Evolutionary conservation across 208 protist genomes (phyloP).

Genomic region (Angomonas deanei): DNA sequence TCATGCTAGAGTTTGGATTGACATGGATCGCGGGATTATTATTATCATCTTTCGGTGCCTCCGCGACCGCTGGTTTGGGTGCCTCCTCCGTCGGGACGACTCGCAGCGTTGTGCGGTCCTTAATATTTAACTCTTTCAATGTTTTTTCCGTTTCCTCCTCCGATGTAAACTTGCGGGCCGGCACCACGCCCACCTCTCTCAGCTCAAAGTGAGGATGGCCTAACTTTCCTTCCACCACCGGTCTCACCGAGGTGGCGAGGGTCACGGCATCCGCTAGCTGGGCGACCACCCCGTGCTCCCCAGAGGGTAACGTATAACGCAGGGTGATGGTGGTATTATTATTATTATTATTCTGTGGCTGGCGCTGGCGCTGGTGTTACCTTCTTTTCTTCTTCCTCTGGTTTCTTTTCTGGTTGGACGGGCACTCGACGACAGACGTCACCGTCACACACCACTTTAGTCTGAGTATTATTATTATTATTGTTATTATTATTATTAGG

Average conservation of each 20-base stretch:
- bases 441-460: slow-evolving; percentile 23
- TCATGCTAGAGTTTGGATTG: too few species aligned
- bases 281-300: slow-evolving; percentile 26
- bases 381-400: background rate
- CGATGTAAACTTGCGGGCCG: slow-evolving; percentile 30
- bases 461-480: background rate
- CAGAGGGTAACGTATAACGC: slow-evolving; percentile 56
- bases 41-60: too few species aligned
- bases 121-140: slow-evolving; percentile 34
- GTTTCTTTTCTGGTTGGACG: background rate
- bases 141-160: slow-evolving; percentile 34
- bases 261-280: slow-evolving; percentile 33
- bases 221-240: slow-evolving; percentile 17
- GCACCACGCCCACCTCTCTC: background rate
- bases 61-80: background rate
- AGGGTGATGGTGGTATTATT: slow-evolving; percentile 34
- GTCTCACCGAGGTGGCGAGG: slow-evolving; percentile 44
- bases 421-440: slow-evolving; percentile 26
- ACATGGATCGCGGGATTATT: too few species aligned
- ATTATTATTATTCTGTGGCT: too few species aligned
- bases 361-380: background rate
- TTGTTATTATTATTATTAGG: background rate
- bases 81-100: slow-evolving; percentile 28
- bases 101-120: slow-evolving; percentile 41
- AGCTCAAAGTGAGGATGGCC: slow-evolving; percentile 49